These are phyloP conservation scores for Populus alba DNA, from an alignment of 345 rosid species.

Conservation along the genomic window DNA sequence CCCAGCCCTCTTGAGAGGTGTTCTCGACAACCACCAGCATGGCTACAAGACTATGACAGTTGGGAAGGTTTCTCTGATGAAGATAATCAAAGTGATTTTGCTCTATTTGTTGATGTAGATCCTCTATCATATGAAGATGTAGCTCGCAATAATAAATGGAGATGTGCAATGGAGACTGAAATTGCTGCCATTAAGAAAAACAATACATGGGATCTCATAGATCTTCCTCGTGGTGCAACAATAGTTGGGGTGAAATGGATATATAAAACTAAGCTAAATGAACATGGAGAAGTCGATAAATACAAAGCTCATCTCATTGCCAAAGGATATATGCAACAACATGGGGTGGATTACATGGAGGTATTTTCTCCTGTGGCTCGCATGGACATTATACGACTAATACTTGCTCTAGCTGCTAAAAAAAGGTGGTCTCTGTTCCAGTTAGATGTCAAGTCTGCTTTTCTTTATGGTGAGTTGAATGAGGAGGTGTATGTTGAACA, in stretches of 20 bases:
- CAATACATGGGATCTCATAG: background rate
- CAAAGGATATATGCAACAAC: background rate
- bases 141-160: too few relatives aligned
- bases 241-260: background rate
- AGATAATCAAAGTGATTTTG: background rate
- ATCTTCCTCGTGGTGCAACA: background rate
- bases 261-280: background rate
- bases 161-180: background rate
- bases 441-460: background rate
- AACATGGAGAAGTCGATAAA: background rate
- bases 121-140: background rate
- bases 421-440: background rate
- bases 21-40: background rate
- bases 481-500: slow-evolving; percentile 8
- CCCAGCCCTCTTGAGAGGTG: background rate
- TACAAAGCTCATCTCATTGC: background rate
- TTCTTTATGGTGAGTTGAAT: background rate
- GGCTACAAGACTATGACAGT: too few relatives aligned
- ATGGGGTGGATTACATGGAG: background rate
- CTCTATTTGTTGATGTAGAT: background rate
- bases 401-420: background rate
- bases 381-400: background rate
- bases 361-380: background rate
- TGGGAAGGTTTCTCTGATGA: background rate
- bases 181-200: background rate